Evolutionary conservation across 108 stramenopile species (phyloP), one percentile per base, ranked within the genome.

Genomic region (Seminavis robusta): DNA sequence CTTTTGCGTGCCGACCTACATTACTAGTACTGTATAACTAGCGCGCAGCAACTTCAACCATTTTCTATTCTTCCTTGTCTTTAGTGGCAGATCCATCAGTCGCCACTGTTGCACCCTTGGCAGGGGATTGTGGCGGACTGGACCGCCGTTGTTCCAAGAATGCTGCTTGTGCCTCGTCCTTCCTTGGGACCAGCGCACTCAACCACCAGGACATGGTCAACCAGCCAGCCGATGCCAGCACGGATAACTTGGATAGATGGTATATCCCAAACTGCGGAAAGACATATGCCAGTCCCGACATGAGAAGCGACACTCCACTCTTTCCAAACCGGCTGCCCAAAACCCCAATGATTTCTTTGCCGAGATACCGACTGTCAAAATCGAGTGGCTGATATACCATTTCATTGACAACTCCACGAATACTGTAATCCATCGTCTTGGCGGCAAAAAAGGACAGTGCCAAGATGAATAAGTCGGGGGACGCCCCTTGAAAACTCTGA

Each of bases 261-360:
- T 49, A 13, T 27, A 49, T 49, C 48, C 48, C 48, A 49, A 10
- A 15, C 15, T 21, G 4, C 26, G 24, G 4, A 49, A 26, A 4
- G 19, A n/a, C 6, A 27, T 69, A 29, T 25, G 63, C 42, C 57
- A 67, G 30, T 15, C 67, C 72, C 23, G 60, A 41, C 41, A 74
- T 23, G 9, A 74, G 32, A 36, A 90, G 42, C 1, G 86, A 85
- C 76, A 84, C 85, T 28, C 92, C 92, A 1, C 72, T 74, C 72
- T 94, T 94, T 1, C 90, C 93, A 59, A 90, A 84, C 25, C 93
- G 76, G 66, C 83, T 86, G 0, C 83, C 93, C 64, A 94, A 86
- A 19, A 94, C 88, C 28, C 86, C 87, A 49, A 90, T 82, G 0
- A 94, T 73, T 74, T 94, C 92, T 49, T 94, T 94, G 15, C 88